These are phyloP conservation scores for Epithemia pelagica DNA, from an alignment of 108 stramenopile species.

Conservation along the genomic window DNA sequence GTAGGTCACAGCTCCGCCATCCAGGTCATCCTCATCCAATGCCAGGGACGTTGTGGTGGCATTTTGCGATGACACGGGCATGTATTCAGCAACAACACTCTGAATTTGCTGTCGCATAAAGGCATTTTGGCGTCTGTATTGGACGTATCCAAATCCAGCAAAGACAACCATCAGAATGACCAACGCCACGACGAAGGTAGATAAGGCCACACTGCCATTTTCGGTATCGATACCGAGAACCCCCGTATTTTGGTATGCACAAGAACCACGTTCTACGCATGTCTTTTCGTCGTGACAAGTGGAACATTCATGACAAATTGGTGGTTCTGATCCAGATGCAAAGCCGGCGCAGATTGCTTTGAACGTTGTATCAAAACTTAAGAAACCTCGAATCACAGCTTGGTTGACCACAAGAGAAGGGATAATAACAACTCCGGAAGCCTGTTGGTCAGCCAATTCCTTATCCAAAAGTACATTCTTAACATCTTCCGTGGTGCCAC, in stretches of 20 bases:
- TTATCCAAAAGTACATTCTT: constrained; percentile 6
- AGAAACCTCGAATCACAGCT: constrained; percentile 76
- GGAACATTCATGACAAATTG: constrained; percentile 43
- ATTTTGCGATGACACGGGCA: constrained; percentile 77
- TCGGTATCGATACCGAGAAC: neutral
- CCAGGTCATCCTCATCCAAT: constrained; percentile 49
- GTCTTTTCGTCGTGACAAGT: constrained; percentile 23
- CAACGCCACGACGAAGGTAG: constrained; percentile 21
- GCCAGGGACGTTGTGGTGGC: neutral
- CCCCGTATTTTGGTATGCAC: neutral
- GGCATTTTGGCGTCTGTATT: constrained; percentile 61
- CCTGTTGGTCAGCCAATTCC: constrained; percentile 48
- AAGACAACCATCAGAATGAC: constrained; percentile 28
- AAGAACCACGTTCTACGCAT: constrained; percentile 40
- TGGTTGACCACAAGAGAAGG: constrained; percentile 85
- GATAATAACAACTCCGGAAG: constrained; percentile 66
- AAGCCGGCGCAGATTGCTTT: constrained; percentile 90
- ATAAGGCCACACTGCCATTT: constrained; percentile 18
- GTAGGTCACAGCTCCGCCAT: too few relatives aligned
- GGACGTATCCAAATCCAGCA: constrained; percentile 55
- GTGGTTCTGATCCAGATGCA: constrained; percentile 65
- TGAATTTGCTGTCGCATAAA: constrained; percentile 85
- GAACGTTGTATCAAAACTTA: constrained; percentile 64
- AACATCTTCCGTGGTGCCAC: constrained; percentile 55
- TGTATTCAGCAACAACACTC: constrained; percentile 85